These are phyloP conservation scores for Nidula niveotomentosa DNA, from an alignment of 1,284 basidiomycete genomes.

Conservation along the genomic window DNA sequence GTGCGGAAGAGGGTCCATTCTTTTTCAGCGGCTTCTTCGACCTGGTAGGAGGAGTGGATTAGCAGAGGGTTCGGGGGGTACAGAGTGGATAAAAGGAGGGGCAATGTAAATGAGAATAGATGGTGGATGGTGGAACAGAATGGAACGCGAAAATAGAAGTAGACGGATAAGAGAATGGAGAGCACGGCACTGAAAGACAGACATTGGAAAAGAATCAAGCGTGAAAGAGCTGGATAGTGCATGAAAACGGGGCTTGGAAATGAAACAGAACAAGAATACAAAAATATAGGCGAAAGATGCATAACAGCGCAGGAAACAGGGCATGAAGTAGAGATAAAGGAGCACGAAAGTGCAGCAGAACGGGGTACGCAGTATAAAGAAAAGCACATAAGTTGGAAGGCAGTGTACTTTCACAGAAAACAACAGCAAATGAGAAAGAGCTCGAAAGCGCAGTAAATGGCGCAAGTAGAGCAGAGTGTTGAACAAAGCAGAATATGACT, in stretches of 20 bases:
- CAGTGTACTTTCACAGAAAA: not conserved
- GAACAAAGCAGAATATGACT: conserved; percentile 8
- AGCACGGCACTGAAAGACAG: not conserved
- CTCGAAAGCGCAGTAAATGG: not conserved
- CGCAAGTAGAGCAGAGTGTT: not conserved
- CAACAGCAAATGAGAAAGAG: not conserved
- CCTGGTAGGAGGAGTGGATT: conserved; percentile 33
- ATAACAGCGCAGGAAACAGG: not conserved
- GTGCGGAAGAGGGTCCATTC: conserved; percentile 66
- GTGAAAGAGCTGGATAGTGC: not conserved
- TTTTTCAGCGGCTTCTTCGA: conserved; percentile 58
- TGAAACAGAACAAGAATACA: too few species aligned
- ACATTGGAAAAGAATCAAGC: not conserved
- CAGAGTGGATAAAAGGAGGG: not conserved
- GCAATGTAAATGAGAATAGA: not conserved
- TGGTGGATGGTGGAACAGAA: not conserved
- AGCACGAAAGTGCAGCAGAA: conserved; percentile 1
- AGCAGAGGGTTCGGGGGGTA: not conserved
- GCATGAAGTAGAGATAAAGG: not conserved
- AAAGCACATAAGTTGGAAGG: not conserved
- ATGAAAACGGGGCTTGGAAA: too few species aligned
- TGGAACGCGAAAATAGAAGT: too few species aligned
- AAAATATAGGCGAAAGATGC: not conserved
- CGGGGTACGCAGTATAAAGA: too few species aligned
- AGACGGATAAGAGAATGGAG: not conserved